Evolutionary conservation across 805 yeast genomes (phyloP).

Genomic region (Crinitomyces ghanaensis): DNA sequence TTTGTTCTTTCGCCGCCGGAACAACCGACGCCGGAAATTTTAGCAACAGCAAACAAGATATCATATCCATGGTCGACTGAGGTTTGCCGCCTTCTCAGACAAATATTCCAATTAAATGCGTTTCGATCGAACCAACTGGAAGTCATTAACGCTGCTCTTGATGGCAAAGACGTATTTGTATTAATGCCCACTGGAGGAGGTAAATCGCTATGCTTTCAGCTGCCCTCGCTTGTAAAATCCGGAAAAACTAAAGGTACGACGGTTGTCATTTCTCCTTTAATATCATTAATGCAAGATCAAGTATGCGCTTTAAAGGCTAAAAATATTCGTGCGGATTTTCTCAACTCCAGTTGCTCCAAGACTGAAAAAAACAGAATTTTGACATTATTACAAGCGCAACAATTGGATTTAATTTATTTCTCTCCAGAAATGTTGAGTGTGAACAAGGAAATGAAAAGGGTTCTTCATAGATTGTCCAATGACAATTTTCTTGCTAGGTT

Average conservation of each 20-base stretch:
- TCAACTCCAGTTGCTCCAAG: slow-evolving; percentile 61
- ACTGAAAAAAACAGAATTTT: slow-evolving; percentile 55
- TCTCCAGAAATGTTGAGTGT: slow-evolving; percentile 92
- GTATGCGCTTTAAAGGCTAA: slow-evolving; percentile 64
- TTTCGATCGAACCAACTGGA: slow-evolving; percentile 81
- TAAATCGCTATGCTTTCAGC: slow-evolving; percentile 87
- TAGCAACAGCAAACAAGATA: neutral
- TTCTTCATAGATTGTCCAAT: slow-evolving; percentile 46
- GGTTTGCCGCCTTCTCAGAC: slow-evolving; percentile 43
- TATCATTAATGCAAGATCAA: slow-evolving; percentile 96
- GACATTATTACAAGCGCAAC: slow-evolving; percentile 50
- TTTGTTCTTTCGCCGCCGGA: too few species aligned
- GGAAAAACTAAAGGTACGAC: slow-evolving; percentile 79
- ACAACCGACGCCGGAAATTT: too few species aligned
- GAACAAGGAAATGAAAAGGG: slow-evolving; percentile 50
- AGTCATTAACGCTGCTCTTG: slow-evolving; percentile 63
- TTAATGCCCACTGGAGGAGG: slow-evolving; percentile 99
- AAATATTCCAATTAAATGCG: slow-evolving; percentile 48
- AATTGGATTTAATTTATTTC: slow-evolving; percentile 65
- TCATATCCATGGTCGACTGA: slow-evolving; percentile 55
- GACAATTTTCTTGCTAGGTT: slow-evolving; percentile 60
- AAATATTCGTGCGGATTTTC: slow-evolving; percentile 74
- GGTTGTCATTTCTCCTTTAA: slow-evolving; percentile 84
- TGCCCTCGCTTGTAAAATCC: slow-evolving; percentile 73
- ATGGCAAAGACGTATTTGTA: slow-evolving; percentile 83